Base-by-base conservation (phyloP, 1,284 basidiomycete species). In the Trametes polyzona region DNA sequence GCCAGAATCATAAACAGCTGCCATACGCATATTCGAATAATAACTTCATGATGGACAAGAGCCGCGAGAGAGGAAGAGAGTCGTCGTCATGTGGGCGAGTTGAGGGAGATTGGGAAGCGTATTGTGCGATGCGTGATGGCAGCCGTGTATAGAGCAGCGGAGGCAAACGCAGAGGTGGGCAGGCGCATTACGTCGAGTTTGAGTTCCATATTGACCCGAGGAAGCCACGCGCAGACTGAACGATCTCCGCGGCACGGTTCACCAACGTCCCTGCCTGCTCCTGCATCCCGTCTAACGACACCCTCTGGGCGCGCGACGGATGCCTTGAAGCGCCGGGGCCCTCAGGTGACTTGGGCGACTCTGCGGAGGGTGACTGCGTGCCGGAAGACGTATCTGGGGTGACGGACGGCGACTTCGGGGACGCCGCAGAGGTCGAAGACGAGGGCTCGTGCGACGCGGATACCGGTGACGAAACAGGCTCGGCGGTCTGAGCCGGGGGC, bases 221-320 rank as follows among this genome's bases (percentile, higher is more conserved):
- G 64, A 83, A 85, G 21, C 84, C 83, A 7, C 87, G 80, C 10
- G 87, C 86, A 59, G 77, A 82, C 36, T 81, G 83, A 58, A 89
- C 83, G 27, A 89, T 86, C 48, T 84, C 86, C n/a, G 83, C 85
- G 14, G 87, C 87, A 62, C 86, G 84, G 39, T 80, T 80, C n/a
- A 87, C 83, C 17, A 88, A 78, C 26, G 81, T 81, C 16, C 70
- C 72, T 32, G 72, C 64, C 57, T 72, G 71, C 33, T 68, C 63
- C 8, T 73, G 71, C 46, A 57, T 36, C 33, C 57, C 57, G 29
- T 65, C 65, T 37, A 27, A 49, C 42, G 74, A 72, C 65, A 73
- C 55, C 39, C 67, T 47, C 36, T 64, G 51, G 35, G 57, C 50
- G 44, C 67, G 68, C 60, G 51, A 47, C 57, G 62, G 58, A 61